These are phyloP conservation scores for Alternaria longipes DNA, from an alignment of 2,329 filamentous ascomycete genomes.

Conservation along the genomic window DNA sequence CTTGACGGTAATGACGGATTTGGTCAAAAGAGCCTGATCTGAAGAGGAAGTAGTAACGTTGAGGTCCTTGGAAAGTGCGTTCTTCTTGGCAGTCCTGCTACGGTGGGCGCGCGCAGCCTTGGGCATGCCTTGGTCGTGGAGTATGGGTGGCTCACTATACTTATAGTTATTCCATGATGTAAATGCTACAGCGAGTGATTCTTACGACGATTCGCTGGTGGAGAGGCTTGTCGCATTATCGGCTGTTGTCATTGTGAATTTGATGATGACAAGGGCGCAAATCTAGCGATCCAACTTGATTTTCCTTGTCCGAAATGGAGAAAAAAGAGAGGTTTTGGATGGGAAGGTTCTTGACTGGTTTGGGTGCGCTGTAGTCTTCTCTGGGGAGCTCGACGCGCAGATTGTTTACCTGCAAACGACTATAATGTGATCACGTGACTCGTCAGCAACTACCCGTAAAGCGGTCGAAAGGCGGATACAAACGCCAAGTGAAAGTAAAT, in stretches of 20 bases:
- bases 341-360: neutral
- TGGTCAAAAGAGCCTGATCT: neutral
- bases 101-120: neutral
- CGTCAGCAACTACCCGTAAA: neutral
- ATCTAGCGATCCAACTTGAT: neutral
- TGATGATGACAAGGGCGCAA: neutral
- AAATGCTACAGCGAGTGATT: too few relatives aligned
- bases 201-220: neutral
- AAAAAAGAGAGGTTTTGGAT: neutral
- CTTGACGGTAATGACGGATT: neutral
- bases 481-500: neutral
- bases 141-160: neutral
- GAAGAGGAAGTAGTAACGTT: neutral
- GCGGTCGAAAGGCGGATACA: neutral
- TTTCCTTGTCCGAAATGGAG: neutral
- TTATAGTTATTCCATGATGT: neutral
- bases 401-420: slow-evolving; percentile 8
- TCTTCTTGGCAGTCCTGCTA: neutral
- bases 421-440: neutral
- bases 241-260: neutral
- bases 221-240: neutral
- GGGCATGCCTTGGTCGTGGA: neutral
- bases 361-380: neutral
- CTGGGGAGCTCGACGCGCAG: neutral
- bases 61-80: neutral